A percentile compares a stretch with the other conserved stretches of the same genome.
Evolutionary conservation across 805 yeast species (phyloP).

Genomic region (Saccharomycopsis javanensis): DNA sequence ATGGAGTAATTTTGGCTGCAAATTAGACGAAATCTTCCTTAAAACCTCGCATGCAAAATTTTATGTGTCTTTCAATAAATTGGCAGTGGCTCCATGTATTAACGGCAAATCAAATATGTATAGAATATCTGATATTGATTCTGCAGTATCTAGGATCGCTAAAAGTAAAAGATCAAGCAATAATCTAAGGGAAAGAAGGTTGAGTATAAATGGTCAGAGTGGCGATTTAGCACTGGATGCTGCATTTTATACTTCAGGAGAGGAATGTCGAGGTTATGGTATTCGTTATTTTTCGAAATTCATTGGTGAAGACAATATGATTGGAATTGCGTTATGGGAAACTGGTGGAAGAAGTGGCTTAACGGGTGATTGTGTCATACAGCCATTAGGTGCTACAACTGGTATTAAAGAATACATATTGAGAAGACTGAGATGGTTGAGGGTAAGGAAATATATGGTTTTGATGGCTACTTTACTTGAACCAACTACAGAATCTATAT

Average conservation of each 20-base stretch:
- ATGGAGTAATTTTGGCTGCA: constrained; percentile 42
- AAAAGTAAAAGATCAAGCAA: constrained; percentile 23
- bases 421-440: constrained; percentile 73
- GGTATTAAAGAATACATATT: constrained; percentile 46
- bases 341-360: constrained; percentile 62
- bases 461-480: constrained; percentile 74
- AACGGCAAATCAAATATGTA: constrained; percentile 84
- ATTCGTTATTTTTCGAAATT: constrained; percentile 64
- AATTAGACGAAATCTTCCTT: constrained; percentile 76
- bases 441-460: constrained; percentile 85
- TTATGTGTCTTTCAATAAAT: constrained; percentile 65
- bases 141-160: constrained; percentile 37
- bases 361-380: constrained; percentile 71
- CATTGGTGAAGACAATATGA: constrained; percentile 91
- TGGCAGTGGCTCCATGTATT: constrained; percentile 77
- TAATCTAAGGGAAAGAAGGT: constrained; percentile 9
- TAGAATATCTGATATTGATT: constrained; percentile 54
- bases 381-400: constrained; percentile 46
- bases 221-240: constrained; percentile 30
- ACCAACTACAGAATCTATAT: constrained; percentile 73
- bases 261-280: constrained; percentile 31
- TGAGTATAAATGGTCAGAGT: constrained; percentile 24
- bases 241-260: constrained; percentile 22
- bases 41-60: constrained; percentile 80
- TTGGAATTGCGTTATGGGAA: constrained; percentile 78